Percentiles rank a stretch among this genome's conserved stretches.
Evolutionary conservation across 1,284 basidiomycete genomes (phyloP).

Genomic region (Coniferiporia sulphurascens): DNA sequence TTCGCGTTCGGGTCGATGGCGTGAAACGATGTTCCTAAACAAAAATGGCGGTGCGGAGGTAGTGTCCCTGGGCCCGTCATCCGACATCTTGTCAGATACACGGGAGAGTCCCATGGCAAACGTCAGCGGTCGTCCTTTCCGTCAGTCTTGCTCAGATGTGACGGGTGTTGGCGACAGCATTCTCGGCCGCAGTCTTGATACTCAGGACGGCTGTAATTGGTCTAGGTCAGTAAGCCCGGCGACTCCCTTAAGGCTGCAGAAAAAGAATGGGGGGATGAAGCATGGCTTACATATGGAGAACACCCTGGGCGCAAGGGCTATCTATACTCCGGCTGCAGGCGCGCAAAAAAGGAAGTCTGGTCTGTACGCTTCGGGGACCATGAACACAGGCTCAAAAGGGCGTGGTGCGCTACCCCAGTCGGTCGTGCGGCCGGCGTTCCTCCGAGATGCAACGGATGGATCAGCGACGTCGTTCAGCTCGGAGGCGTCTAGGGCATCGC

Average conservation of each 20-base stretch:
- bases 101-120: neutral
- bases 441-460: neutral
- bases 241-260: neutral
- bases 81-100: neutral
- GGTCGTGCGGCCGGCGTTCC: constrained; percentile 12
- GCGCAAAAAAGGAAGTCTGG: no score
- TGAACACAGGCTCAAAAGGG: neutral
- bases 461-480: constrained; percentile 14
- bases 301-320: neutral
- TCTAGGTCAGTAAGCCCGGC: neutral
- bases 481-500: constrained; percentile 10
- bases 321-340: no score
- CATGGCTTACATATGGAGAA: no score
- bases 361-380: neutral
- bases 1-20: constrained; percentile 8
- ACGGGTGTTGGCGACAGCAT: neutral
- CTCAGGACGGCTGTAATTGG: neutral
- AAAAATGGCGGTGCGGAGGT: neutral
- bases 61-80: neutral
- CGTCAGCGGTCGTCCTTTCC: neutral
- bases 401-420: constrained; percentile 1
- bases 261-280: neutral
- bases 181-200: neutral
- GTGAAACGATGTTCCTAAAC: neutral
- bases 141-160: neutral